Evolutionary conservation across 169 alveolate species (phyloP).

Genomic region (Eimeria zaria): DNA sequence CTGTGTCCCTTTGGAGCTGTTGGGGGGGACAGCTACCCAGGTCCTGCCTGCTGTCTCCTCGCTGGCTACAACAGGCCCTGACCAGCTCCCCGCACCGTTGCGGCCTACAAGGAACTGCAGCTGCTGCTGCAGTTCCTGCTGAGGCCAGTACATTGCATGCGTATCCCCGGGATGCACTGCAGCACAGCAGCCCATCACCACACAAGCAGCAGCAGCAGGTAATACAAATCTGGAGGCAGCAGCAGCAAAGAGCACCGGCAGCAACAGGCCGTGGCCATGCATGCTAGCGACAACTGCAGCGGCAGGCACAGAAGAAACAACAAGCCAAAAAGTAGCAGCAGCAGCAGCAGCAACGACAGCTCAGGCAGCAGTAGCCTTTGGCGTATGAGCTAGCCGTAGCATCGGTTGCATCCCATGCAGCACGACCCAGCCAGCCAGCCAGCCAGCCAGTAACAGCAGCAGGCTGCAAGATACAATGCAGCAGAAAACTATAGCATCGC

Average conservation of each 20-base stretch:
- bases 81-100: constrained; percentile 87
- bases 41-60: constrained; percentile 92
- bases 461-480: background rate
- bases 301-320: background rate
- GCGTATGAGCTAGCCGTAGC: background rate
- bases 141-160: constrained; percentile 67
- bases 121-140: constrained; percentile 61
- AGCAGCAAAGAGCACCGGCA: background rate
- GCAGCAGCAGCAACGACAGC: background rate
- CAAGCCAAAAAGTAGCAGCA: background rate
- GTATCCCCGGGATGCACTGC: constrained; percentile 74
- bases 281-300: background rate
- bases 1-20: constrained; percentile 46
- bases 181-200: background rate
- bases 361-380: background rate
- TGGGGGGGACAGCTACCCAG: constrained; percentile 87
- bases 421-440: too few species aligned
- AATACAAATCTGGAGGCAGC: background rate
- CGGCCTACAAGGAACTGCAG: constrained; percentile 65
- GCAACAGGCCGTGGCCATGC: background rate
- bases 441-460: background rate
- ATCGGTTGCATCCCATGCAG: background rate
- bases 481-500: background rate
- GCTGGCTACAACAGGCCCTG: constrained; percentile 90
- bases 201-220: background rate